phyloP scores from a whole-genome alignment of 2,329 filamentous ascomycete species.

The Penicillium sp. region DNA sequence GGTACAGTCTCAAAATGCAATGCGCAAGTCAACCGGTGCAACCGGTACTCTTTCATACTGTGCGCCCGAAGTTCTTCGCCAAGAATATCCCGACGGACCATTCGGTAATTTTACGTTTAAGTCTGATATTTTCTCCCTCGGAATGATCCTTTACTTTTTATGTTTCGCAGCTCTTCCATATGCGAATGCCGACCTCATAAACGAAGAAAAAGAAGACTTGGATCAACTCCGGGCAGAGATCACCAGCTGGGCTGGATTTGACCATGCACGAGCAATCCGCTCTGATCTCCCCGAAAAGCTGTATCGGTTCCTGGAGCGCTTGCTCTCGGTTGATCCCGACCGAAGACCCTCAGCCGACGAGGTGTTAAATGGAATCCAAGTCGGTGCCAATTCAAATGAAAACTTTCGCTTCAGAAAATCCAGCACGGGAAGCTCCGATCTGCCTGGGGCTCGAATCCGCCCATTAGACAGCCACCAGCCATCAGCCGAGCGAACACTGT shows the following conservation, averaged over 20 bases:
- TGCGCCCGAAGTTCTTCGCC: slow-evolving; percentile 83
- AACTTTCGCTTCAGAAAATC: slow-evolving; percentile 40
- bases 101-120: slow-evolving; percentile 96
- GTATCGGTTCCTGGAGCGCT: slow-evolving; percentile 76
- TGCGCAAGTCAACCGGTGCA: slow-evolving; percentile 83
- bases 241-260: slow-evolving; percentile 79
- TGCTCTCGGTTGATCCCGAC: slow-evolving; percentile 73
- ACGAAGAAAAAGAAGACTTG: slow-evolving; percentile 90
- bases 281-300: slow-evolving; percentile 82
- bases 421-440: slow-evolving; percentile 33
- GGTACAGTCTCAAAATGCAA: slow-evolving; percentile 78
- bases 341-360: slow-evolving; percentile 82
- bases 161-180: slow-evolving; percentile 92
- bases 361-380: slow-evolving; percentile 74
- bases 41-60: slow-evolving; percentile 98
- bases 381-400: slow-evolving; percentile 55
- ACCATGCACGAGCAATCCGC: slow-evolving; percentile 69
- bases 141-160: slow-evolving; percentile 98
- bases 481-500: slow-evolving; percentile 28
- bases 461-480: slow-evolving; percentile 39
- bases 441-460: slow-evolving; percentile 38
- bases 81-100: slow-evolving; percentile 60
- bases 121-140: slow-evolving; percentile 95
- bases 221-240: slow-evolving; percentile 85
- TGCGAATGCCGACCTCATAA: slow-evolving; percentile 72